Evolutionary conservation across 148 eudicot species (phyloP).

Genomic region (Euryodendron excelsum): DNA sequence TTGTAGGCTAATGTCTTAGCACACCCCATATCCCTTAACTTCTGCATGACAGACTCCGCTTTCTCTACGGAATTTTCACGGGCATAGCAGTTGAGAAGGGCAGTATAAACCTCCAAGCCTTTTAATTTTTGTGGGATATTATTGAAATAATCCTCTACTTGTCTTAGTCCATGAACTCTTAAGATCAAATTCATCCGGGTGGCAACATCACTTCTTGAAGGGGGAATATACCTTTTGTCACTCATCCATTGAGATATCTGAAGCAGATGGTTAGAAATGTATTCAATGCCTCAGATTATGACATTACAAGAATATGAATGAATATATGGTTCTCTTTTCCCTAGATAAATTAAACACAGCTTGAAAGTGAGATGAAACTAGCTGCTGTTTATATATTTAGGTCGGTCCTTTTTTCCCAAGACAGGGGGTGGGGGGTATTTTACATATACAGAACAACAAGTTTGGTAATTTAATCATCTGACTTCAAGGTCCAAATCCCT

Average conservation of each 20-base stretch:
- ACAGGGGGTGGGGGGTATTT: no score
- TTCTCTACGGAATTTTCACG: constrained; percentile 32
- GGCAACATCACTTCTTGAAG: constrained; percentile 16
- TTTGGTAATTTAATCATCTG: neutral
- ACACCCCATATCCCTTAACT: constrained; percentile 31
- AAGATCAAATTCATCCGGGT: constrained; percentile 18
- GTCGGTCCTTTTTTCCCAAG: no score
- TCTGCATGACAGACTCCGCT: constrained; percentile 41
- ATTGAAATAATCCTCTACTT: constrained; percentile 32
- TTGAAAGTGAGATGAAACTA: no score
- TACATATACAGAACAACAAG: neutral
- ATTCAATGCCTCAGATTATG: no score
- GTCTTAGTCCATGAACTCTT: constrained; percentile 32
- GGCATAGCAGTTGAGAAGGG: constrained; percentile 42
- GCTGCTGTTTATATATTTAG: no score
- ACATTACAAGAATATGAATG: neutral
- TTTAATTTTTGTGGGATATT: constrained; percentile 26
- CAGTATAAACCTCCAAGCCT: constrained; percentile 20
- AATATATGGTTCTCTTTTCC: no score
- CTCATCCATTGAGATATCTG: constrained; percentile 51
- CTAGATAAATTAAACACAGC: no score
- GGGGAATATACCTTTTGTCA: constrained; percentile 27
- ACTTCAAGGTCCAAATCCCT: neutral
- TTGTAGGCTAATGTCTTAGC: constrained; percentile 25
- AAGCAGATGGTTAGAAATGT: neutral